Percentiles rank a stretch among this genome's conserved stretches.
Conservation (phyloP, 2,329 filamentous ascomycete genomes). For the Camptophora hylomeconis region DNA sequence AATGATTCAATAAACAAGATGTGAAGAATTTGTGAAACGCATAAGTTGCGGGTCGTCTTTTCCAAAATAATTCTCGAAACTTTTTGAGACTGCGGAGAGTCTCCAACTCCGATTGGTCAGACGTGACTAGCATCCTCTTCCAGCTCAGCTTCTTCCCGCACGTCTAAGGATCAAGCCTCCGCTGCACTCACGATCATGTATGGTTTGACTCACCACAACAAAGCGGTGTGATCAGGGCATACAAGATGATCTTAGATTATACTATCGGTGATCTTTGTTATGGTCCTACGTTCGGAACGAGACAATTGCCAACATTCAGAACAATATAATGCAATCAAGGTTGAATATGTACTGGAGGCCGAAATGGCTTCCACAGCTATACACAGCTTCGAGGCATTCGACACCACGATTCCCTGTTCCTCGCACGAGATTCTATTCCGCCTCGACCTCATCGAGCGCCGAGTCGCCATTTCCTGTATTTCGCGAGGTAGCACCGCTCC, state of each 20-base stretch:
- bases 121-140: not conserved
- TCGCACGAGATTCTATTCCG: constrained; percentile 2
- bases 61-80: constrained; percentile 3
- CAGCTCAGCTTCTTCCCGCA: not conserved
- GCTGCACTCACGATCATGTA: constrained; percentile 16
- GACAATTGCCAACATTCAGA: too few species aligned
- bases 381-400: too few species aligned
- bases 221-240: constrained; percentile 3
- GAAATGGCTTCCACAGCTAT: too few species aligned
- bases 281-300: too few species aligned
- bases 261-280: too few species aligned
- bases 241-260: too few species aligned
- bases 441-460: not conserved
- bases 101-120: constrained; percentile 9
- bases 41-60: constrained; percentile 1
- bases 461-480: constrained; percentile 51
- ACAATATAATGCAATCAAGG: too few species aligned
- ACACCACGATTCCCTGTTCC: constrained; percentile 1
- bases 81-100: constrained; percentile 8
- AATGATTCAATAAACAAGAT: too few species aligned
- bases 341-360: too few species aligned
- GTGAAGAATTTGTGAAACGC: too few species aligned
- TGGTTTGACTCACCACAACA: constrained; percentile 6
- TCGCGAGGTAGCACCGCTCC: constrained; percentile 59
- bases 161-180: constrained; percentile 9